Percentiles rank a stretch among this genome's conserved stretches.
phyloP scores from a whole-genome alignment of 768 basidiomycete genomes.

The Collybia mongolica region DNA sequence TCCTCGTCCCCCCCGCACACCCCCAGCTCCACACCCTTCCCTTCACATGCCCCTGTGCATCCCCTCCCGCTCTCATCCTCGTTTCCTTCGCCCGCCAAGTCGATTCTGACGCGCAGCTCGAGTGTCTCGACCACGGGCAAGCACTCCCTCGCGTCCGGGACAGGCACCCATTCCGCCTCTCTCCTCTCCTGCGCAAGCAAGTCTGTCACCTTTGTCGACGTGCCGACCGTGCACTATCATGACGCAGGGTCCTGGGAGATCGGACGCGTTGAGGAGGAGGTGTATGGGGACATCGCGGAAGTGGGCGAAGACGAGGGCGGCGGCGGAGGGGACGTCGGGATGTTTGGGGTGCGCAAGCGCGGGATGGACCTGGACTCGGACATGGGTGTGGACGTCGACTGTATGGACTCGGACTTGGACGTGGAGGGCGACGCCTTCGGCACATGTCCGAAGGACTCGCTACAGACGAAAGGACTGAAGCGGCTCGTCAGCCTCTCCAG shows the following conservation, averaged over 20 bases:
- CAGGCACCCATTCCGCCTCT: conserved; percentile 5
- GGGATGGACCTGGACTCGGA: background rate
- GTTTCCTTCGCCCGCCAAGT: conserved; percentile 43
- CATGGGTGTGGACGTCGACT: conserved; percentile 18
- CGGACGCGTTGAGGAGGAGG: conserved; percentile 9
- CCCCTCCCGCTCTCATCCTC: conserved; percentile 23
- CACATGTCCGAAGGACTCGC: background rate
- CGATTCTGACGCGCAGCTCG: conserved; percentile 56
- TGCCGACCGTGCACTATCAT: conserved; percentile 57
- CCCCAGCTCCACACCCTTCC: conserved; percentile 11
- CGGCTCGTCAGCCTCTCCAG: conserved; percentile 32
- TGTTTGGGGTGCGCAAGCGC: conserved; percentile 5
- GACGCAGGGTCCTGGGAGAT: background rate
- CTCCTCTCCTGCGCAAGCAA: conserved; percentile 31
- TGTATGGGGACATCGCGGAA: conserved; percentile 7
- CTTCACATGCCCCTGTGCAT: conserved; percentile 24
- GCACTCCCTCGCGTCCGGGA: background rate
- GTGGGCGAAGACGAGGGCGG: background rate
- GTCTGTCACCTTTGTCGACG: conserved; percentile 72
- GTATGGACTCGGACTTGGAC: conserved; percentile 32
- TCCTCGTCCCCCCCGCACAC: conserved; percentile 18
- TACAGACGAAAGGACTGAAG: conserved; percentile 24
- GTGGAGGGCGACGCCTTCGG: conserved; percentile 3
- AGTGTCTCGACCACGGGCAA: conserved; percentile 36
- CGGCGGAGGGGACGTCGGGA: background rate